These are phyloP conservation scores for Fusarium cyanostomum DNA, from an alignment of 2,329 filamentous ascomycete species.

Conservation along the genomic window DNA sequence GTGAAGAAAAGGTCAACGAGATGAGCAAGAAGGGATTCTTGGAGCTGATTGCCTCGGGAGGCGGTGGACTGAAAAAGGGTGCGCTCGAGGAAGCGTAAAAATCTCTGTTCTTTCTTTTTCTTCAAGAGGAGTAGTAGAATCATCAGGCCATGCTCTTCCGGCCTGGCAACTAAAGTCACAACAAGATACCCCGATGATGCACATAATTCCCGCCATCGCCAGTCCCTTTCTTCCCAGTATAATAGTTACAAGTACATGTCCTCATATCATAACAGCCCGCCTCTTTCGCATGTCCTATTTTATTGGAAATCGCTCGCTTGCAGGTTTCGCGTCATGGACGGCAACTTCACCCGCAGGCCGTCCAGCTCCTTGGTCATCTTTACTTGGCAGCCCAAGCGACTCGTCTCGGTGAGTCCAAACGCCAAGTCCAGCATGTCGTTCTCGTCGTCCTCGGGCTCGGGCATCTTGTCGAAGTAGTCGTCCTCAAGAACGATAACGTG, in stretches of 20 bases:
- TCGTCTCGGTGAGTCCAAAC: slow-evolving; percentile 88
- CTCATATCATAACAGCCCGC: slow-evolving; percentile 31
- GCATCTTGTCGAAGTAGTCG: slow-evolving; percentile 79
- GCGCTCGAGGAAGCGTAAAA: slow-evolving; percentile 65
- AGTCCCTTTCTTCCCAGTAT: slow-evolving; percentile 37
- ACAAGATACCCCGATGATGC: slow-evolving; percentile 46
- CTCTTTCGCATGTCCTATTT: slow-evolving; percentile 22
- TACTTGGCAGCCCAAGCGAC: slow-evolving; percentile 87
- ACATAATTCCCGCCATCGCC: slow-evolving; percentile 37
- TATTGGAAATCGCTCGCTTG: slow-evolving; percentile 89
- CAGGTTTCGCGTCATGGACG: slow-evolving; percentile 93
- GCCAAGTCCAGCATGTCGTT: slow-evolving; percentile 93
- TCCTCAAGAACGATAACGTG: slow-evolving; percentile 85
- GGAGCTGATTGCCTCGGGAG: slow-evolving; percentile 80
- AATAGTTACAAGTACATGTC: slow-evolving; percentile 43
- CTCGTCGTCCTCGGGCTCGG: slow-evolving; percentile 80
- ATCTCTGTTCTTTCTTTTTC: slow-evolving; percentile 26
- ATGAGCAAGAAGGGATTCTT: slow-evolving; percentile 98
- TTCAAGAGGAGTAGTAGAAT: slow-evolving; percentile 45
- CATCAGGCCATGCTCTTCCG: slow-evolving; percentile 38
- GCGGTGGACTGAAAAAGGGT: slow-evolving; percentile 67
- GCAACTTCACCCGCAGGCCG: slow-evolving; percentile 84
- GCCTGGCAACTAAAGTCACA: slow-evolving; percentile 41
- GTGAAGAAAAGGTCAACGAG: slow-evolving; percentile 90
- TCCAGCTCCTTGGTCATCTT: slow-evolving; percentile 91